Conservation (phyloP, 75 land plant genomes). For the Adiantum capillusveneris region DNA sequence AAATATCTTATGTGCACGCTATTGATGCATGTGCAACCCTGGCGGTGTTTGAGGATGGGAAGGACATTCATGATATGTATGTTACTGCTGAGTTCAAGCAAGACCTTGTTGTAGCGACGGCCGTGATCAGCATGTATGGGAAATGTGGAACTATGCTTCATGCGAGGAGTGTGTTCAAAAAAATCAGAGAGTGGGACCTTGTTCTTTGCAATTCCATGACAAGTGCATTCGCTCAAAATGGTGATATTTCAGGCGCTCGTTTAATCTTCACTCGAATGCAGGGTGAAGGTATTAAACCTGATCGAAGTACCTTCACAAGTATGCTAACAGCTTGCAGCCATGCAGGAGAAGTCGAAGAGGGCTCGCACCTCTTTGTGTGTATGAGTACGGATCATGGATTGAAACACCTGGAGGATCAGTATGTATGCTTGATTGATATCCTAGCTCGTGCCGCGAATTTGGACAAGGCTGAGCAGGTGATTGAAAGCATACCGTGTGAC, state of each 20-base stretch:
- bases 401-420: conserved; percentile 5
- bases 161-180: conserved; percentile 11
- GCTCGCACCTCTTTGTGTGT: conserved; percentile 1
- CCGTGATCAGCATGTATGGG: conserved; percentile 27
- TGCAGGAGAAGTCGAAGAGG: conserved; percentile 5
- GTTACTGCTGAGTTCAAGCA: neutral
- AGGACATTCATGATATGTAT: neutral
- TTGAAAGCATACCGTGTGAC: conserved; percentile 11
- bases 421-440: conserved; percentile 16
- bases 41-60: conserved; percentile 10
- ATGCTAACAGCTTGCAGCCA: conserved; percentile 29
- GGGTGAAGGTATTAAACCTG: conserved; percentile 11
- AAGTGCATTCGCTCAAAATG: conserved; percentile 18
- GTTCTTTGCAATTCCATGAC: conserved; percentile 34
- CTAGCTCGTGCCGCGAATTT: conserved; percentile 10
- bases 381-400: conserved; percentile 10
- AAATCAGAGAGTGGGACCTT: conserved; percentile 10
- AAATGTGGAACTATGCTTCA: conserved; percentile 11
- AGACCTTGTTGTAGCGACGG: conserved; percentile 2
- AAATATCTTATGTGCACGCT: conserved; percentile 12
- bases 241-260: neutral
- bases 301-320: conserved; percentile 29
- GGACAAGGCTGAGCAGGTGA: conserved; percentile 27
- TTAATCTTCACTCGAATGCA: conserved; percentile 9
- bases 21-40: conserved; percentile 18